Evolutionary conservation across 495 filamentous ascomycete genomes (phyloP), one percentile per base, ranked within the genome.

Genomic region (Copromyces sp.): DNA sequence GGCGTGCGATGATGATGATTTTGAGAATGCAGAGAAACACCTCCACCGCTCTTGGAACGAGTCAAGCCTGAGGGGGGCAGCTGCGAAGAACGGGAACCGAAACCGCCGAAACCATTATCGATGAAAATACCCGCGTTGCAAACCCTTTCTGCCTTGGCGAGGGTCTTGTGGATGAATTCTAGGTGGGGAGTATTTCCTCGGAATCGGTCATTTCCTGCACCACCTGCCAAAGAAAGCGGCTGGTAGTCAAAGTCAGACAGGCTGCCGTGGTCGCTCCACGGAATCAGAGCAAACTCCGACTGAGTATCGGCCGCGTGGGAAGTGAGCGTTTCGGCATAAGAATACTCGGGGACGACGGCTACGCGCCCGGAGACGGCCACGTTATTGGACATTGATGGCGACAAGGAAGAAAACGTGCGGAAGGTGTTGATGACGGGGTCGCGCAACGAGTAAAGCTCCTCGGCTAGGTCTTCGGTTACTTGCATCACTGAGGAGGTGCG

Each of bases 401-500:
- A 65, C 69, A 97, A 87, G 74, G 91, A 90, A 35, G 93, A 92
- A 77, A 99, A 94, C 0, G 94, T 93, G 29, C 91, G 87, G 85
- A 98, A 97, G 11, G 93, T 92, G 78, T 97, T 97, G 38, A 98
- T 88, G 0, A 98, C 93, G 6, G 95, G 94, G 76, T 99, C 95
- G 81, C 88, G 88, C 6, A 89, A 82, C 12, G 89, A 88, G 74
- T 91, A 90, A 20, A 80, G 75, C 24, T 94, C 93, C 11, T 94
- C 93, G 47, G 89, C 84, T 35, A 65, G 12, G 29, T 29, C 53
- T 73, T 95, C 93, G 0, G 93, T 90, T 7, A 97, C 93, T 76
- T 94, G 91, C 95, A 99, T 99, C 70, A 97, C 94, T 24, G 94
- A 92, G 8, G 95, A 98, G 40, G 91, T 90, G 85, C 95, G 94